A percentile compares a stretch with the other conserved stretches of the same genome.
phyloP scores from a whole-genome alignment of 257 asterid genomes.

The Solanum pinnatisectum region DNA sequence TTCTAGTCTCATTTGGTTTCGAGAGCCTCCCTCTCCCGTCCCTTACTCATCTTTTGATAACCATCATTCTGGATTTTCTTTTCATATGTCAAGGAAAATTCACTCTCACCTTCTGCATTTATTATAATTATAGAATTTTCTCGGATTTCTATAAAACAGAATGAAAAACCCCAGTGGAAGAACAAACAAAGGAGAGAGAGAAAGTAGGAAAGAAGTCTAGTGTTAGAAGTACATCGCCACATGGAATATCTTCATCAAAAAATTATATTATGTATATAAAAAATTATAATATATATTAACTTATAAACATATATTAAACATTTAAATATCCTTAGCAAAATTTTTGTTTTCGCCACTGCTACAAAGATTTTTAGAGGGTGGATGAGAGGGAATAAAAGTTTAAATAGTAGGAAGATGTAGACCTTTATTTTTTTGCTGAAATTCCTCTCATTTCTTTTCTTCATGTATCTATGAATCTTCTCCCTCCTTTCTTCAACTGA shows the following conservation, averaged over 20 bases:
- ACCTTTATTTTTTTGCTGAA: slow-evolving; percentile 96
- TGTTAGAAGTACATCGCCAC: neutral
- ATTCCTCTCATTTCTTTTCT: slow-evolving; percentile 84
- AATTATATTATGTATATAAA: neutral
- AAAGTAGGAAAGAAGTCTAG: neutral
- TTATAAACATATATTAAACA: neutral
- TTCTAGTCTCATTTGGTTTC: neutral
- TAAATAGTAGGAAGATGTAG: neutral
- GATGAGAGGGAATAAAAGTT: neutral
- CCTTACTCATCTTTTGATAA: neutral
- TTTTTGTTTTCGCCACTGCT: neutral
- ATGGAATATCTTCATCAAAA: neutral
- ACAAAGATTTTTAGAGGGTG: neutral
- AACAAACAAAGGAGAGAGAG: neutral
- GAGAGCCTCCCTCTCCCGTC: neutral
- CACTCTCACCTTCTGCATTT: neutral
- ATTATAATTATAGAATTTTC: neutral
- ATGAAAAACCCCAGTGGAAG: neutral
- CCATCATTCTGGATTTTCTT: neutral
- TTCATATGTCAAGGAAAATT: neutral
- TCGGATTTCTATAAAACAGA: neutral
- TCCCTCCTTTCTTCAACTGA: slow-evolving; percentile 80
- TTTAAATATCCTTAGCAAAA: neutral
- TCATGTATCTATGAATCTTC: slow-evolving; percentile 73
- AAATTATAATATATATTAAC: neutral